Conservation (phyloP, 1,284 basidiomycete genomes). For the Cutaneotrichosporon curvatum region DNA sequence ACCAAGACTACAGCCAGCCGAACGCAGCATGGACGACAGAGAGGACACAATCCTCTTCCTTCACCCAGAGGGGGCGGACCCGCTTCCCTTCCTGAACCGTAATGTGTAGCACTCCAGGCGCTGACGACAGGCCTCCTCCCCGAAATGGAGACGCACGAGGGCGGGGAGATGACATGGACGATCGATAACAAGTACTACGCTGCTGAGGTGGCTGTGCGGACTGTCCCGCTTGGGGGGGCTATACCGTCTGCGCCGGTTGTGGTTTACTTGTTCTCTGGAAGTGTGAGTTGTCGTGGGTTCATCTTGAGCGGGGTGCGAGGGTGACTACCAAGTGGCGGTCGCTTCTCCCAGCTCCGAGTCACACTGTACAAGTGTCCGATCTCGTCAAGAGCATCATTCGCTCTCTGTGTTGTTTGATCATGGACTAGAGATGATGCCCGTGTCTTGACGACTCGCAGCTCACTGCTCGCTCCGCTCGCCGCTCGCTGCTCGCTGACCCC, state of each 20-base stretch:
- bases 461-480: neutral
- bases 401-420: no score
- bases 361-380: no score
- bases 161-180: constrained; percentile 56
- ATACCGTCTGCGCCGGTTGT: constrained; percentile 30
- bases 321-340: no score
- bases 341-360: no score
- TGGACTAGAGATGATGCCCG: no score
- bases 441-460: no score
- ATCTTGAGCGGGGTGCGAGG: no score
- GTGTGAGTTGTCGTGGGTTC: neutral
- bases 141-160: neutral
- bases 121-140: constrained; percentile 14
- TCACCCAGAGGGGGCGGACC: constrained; percentile 17
- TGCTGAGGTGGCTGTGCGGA: constrained; percentile 63
- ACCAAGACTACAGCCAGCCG: neutral
- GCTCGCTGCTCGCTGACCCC: neutral
- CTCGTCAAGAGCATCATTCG: no score
- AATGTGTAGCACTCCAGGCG: neutral
- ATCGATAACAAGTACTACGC: constrained; percentile 80
- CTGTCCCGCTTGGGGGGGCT: constrained; percentile 36
- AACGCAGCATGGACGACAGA: neutral
- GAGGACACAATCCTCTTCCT: constrained; percentile 21
- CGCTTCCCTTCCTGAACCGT: constrained; percentile 23
- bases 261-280: constrained; percentile 21